These are phyloP conservation scores for Podospora bellae-mahoneyi DNA, from an alignment of 495 filamentous ascomycete genomes.

Conservation along the genomic window DNA sequence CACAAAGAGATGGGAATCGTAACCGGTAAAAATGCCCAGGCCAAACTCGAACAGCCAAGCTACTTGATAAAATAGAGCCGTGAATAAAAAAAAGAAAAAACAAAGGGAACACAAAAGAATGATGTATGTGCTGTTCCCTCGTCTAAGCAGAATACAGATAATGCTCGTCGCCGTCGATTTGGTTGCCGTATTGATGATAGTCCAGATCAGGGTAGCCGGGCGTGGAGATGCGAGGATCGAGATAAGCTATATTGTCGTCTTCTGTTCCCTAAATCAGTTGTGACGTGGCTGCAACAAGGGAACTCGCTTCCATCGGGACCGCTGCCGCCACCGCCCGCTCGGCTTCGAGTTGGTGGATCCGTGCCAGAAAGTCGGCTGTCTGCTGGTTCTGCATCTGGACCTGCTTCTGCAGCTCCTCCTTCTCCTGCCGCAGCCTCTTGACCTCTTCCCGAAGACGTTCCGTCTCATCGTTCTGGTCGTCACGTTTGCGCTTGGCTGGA, in stretches of 20 bases:
- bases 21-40: conserved; percentile 16
- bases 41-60: neutral
- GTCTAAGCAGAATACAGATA: neutral
- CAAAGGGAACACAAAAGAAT: neutral
- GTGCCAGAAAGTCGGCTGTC: conserved; percentile 30
- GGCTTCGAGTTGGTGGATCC: conserved; percentile 28
- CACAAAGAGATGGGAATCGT: conserved; percentile 10
- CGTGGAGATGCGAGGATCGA: neutral
- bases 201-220: neutral
- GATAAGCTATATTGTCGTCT: neutral
- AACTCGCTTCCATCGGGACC: conserved; percentile 6
- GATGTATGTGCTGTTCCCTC: neutral
- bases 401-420: conserved; percentile 35
- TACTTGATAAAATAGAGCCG: neutral
- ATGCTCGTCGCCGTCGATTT: neutral
- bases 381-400: conserved; percentile 32
- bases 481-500: conserved; percentile 39
- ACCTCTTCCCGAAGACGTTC: conserved; percentile 39
- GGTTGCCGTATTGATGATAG: neutral
- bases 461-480: conserved; percentile 20
- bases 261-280: conserved; percentile 25
- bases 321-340: neutral
- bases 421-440: conserved; percentile 38
- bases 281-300: conserved; percentile 13
- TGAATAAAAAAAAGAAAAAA: neutral